phyloP scores from a whole-genome alignment of 208 protist genomes.

The Wallacemonas sp. region DNA sequence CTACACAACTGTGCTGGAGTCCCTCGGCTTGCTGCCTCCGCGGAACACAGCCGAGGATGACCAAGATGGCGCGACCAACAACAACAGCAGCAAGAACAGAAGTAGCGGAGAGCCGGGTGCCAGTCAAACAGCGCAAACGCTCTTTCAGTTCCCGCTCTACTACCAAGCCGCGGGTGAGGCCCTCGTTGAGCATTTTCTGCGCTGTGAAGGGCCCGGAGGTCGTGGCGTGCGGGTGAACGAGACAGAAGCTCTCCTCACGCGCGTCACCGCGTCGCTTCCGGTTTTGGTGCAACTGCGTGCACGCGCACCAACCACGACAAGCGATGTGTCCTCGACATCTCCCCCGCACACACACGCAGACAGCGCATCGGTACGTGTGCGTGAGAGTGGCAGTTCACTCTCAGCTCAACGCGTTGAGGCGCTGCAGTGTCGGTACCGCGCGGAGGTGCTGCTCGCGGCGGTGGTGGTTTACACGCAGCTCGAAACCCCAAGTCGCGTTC shows the following conservation, averaged over 20 bases:
- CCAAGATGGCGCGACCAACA: constrained; percentile 6
- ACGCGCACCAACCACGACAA: constrained; percentile 23
- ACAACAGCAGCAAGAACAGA: neutral
- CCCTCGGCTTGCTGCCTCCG: constrained; percentile 27
- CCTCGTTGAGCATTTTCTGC: constrained; percentile 48
- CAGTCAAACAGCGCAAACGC: neutral
- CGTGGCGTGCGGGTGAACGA: constrained; percentile 36
- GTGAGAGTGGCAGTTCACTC: constrained; percentile 13
- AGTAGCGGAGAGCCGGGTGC: too few species aligned
- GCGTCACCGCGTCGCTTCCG: constrained; percentile 42
- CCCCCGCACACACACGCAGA: too few species aligned
- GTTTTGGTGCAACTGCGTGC: constrained; percentile 78
- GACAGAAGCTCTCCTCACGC: constrained; percentile 45
- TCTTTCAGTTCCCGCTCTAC: constrained; percentile 67
- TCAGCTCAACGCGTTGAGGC: constrained; percentile 37
- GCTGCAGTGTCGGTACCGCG: constrained; percentile 55
- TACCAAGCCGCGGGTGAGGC: constrained; percentile 54
- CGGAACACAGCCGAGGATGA: constrained; percentile 12
- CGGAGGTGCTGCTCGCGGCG: constrained; percentile 72
- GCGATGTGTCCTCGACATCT: too few species aligned
- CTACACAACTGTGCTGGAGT: constrained; percentile 46
- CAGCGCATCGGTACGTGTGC: neutral
- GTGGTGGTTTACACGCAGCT: constrained; percentile 79
- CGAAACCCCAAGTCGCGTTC: constrained; percentile 56
- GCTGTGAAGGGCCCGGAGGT: constrained; percentile 25